Percentiles rank a stretch among this genome's conserved stretches.
phyloP scores from a whole-genome alignment of 2,329 filamentous ascomycete species.

The Fonsecaea erecta region DNA sequence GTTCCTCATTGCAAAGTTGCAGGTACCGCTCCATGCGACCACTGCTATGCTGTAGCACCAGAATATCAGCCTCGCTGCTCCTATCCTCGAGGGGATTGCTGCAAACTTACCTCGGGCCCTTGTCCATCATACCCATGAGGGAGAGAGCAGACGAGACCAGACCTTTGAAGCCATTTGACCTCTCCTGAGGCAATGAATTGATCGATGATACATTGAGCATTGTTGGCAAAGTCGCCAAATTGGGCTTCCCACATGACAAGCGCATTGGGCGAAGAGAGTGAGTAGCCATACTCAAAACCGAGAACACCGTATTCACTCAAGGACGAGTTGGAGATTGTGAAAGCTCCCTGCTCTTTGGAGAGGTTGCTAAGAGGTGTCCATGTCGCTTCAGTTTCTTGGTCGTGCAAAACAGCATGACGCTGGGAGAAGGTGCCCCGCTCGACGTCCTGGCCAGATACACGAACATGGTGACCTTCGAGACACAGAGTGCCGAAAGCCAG shows the following conservation, averaged over 20 bases:
- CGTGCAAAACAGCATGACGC: slow-evolving; percentile 94
- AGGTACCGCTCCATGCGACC: slow-evolving; percentile 96
- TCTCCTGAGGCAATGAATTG: slow-evolving; percentile 98
- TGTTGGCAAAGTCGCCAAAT: slow-evolving; percentile 99
- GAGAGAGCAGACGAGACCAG: slow-evolving; percentile 91
- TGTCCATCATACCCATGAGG: slow-evolving; percentile 98
- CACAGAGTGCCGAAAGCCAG: slow-evolving; percentile 91
- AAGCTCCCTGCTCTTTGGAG: slow-evolving; percentile 88
- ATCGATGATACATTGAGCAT: slow-evolving; percentile 97
- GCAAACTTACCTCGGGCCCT: slow-evolving; percentile 70
- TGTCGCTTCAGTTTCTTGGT: slow-evolving; percentile 91
- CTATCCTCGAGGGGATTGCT: neutral
- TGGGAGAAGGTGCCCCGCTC: slow-evolving; percentile 99
- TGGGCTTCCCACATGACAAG: slow-evolving; percentile 99
- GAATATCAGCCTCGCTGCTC: neutral
- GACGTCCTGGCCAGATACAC: slow-evolving; percentile 97
- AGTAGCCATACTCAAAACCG: slow-evolving; percentile 99
- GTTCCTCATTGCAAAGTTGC: slow-evolving; percentile 96
- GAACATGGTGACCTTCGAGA: slow-evolving; percentile 92
- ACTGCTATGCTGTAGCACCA: slow-evolving; percentile 15
- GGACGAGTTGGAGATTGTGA: slow-evolving; percentile 96
- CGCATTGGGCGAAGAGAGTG: slow-evolving; percentile 91
- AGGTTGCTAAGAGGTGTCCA: slow-evolving; percentile 92
- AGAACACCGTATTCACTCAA: slow-evolving; percentile 75
- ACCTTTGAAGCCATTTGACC: slow-evolving; percentile 98